These are phyloP conservation scores for Stropharia rugosoannulata DNA, from an alignment of 768 basidiomycete genomes.

Conservation along the genomic window DNA sequence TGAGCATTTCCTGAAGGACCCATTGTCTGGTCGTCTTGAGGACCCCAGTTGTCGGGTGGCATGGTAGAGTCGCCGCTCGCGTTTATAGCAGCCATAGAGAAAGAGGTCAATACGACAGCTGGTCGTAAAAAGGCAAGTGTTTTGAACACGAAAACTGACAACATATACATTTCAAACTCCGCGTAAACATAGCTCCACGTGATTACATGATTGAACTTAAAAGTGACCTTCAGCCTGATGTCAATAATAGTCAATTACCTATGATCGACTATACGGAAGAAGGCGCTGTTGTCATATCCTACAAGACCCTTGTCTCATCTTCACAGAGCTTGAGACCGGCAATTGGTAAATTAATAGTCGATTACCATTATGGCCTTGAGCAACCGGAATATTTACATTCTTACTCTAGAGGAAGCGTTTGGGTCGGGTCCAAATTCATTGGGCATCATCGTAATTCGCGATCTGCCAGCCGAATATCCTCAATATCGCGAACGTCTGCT, in stretches of 20 bases:
- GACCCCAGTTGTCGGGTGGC: constrained; percentile 48
- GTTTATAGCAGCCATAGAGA: constrained; percentile 31
- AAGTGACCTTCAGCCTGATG: too few relatives aligned
- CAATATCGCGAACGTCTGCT: constrained; percentile 70
- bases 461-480: constrained; percentile 70
- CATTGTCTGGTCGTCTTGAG: constrained; percentile 47
- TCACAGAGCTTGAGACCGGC: constrained; percentile 32
- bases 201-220: neutral
- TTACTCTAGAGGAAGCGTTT: constrained; percentile 67
- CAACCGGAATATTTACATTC: neutral
- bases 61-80: constrained; percentile 30
- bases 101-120: constrained; percentile 6
- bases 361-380: constrained; percentile 4
- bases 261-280: constrained; percentile 20
- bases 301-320: constrained; percentile 22
- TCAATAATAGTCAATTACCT: too few relatives aligned
- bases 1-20: constrained; percentile 41
- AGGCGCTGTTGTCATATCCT: constrained; percentile 30
- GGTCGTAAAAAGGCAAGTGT: constrained; percentile 14
- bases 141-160: constrained; percentile 19
- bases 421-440: constrained; percentile 75
- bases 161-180: constrained; percentile 17
- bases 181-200: constrained; percentile 2
- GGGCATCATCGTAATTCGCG: constrained; percentile 80
- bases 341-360: constrained; percentile 49